phyloP scores from a whole-genome alignment of 1,139 yeast species.

The Spencermartinsiella ligniputridi region DNA sequence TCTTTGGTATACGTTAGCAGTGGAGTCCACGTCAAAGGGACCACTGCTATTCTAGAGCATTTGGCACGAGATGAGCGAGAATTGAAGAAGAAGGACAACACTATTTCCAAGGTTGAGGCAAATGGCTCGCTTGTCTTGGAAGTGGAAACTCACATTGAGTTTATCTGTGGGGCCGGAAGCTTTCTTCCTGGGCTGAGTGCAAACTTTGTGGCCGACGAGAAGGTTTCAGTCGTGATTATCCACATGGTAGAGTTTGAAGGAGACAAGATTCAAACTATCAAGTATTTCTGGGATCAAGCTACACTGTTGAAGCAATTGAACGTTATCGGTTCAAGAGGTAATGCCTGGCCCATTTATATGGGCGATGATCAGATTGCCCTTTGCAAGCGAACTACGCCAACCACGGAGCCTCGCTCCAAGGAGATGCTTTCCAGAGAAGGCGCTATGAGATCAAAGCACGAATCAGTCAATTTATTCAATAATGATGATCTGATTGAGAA shows the following conservation, averaged over 20 bases:
- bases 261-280: constrained; percentile 17
- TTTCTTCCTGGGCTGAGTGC: constrained; percentile 26
- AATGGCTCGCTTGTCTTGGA: constrained; percentile 21
- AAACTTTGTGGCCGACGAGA: constrained; percentile 28
- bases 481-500: constrained; percentile 17
- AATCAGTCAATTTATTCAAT: constrained; percentile 15
- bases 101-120: constrained; percentile 19
- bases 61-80: constrained; percentile 18
- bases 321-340: constrained; percentile 29
- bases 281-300: constrained; percentile 32
- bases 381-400: constrained; percentile 8
- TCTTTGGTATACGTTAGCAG: constrained; percentile 23
- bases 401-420: constrained; percentile 1
- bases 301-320: constrained; percentile 29
- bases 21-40: constrained; percentile 20
- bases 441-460: constrained; percentile 18
- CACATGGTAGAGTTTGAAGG: constrained; percentile 23
- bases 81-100: constrained; percentile 18
- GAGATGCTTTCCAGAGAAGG: constrained; percentile 6
- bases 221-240: constrained; percentile 23
- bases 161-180: constrained; percentile 28
- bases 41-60: constrained; percentile 21
- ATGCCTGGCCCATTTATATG: constrained; percentile 29
- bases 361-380: constrained; percentile 22
- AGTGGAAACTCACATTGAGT: constrained; percentile 24